Percentiles rank a stretch among this genome's conserved stretches.
phyloP scores from a whole-genome alignment of 306 rosid species.

The Pyrus betulifolia region DNA sequence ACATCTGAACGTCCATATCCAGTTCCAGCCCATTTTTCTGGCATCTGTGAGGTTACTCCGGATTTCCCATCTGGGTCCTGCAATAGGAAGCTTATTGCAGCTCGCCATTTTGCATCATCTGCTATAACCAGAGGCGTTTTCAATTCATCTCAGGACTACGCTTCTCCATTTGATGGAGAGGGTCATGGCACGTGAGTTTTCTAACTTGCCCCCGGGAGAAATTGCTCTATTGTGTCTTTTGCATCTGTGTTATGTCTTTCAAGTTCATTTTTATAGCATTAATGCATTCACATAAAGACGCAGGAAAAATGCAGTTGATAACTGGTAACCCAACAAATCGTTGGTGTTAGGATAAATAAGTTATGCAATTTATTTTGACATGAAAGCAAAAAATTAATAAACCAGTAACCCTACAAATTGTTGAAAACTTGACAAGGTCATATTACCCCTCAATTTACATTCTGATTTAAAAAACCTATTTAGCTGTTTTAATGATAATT shows the following conservation, averaged over 20 bases:
- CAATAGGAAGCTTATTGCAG: slow-evolving; percentile 95
- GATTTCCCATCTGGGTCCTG: slow-evolving; percentile 99
- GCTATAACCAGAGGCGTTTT: slow-evolving; percentile 96
- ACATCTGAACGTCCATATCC: slow-evolving; percentile 48
- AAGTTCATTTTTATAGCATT: neutral
- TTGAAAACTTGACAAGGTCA: neutral
- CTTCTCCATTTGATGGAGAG: slow-evolving; percentile 95
- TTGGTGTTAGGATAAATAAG: neutral
- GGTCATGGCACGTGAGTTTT: slow-evolving; percentile 99
- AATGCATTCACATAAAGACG: neutral
- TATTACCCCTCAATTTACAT: neutral
- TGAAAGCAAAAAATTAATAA: neutral
- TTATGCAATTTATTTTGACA: neutral
- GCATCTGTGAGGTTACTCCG: slow-evolving; percentile 86
- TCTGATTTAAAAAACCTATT: neutral
- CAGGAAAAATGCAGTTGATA: neutral
- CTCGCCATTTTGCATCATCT: slow-evolving; percentile 95
- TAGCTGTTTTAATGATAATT: neutral
- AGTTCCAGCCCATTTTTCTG: slow-evolving; percentile 77
- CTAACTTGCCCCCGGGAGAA: slow-evolving; percentile 8
- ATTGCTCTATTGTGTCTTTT: neutral
- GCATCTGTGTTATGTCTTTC: neutral
- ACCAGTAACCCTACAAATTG: neutral
- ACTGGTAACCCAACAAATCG: no score
- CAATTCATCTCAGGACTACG: slow-evolving; percentile 74